Evolutionary conservation across 306 rosid species (phyloP).

Genomic region (Styphnolobium japonicum): DNA sequence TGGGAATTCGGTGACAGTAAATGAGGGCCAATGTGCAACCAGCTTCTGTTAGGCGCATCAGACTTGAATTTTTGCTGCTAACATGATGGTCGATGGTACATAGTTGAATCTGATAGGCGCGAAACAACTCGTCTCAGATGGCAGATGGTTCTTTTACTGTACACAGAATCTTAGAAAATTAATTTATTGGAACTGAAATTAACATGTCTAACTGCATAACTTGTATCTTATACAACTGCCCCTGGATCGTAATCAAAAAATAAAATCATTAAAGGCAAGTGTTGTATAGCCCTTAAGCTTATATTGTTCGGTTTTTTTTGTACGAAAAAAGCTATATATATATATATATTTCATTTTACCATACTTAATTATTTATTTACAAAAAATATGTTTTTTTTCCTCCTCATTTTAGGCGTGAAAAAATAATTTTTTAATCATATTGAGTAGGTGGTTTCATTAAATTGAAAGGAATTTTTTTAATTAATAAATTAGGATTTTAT

Average conservation of each 20-base stretch:
- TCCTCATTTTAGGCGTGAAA: no score
- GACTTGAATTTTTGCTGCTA: constrained; percentile 31
- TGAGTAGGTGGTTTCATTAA: no score
- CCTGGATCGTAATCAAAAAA: constrained; percentile 38
- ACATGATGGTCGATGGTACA: constrained; percentile 34
- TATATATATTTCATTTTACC: no score
- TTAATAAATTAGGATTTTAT: no score
- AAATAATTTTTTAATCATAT: no score
- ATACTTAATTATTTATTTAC: no score
- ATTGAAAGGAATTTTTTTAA: no score
- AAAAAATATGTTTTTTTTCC: no score
- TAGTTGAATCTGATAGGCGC: constrained; percentile 29
- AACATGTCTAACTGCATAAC: constrained; percentile 27
- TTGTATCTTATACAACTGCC: constrained; percentile 33
- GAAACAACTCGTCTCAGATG: constrained; percentile 30
- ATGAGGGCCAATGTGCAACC: constrained; percentile 15
- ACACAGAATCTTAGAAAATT: constrained; percentile 31
- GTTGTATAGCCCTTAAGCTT: constrained; percentile 39
- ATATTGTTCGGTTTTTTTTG: no score
- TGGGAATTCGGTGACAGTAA: constrained; percentile 59
- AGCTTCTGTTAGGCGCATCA: constrained; percentile 27
- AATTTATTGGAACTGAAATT: constrained; percentile 1
- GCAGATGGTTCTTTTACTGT: constrained; percentile 28
- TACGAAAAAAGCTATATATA: no score
- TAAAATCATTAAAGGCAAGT: constrained; percentile 29